Conservation (phyloP, 306 rosid genomes). For the Argentina anserina region DNA sequence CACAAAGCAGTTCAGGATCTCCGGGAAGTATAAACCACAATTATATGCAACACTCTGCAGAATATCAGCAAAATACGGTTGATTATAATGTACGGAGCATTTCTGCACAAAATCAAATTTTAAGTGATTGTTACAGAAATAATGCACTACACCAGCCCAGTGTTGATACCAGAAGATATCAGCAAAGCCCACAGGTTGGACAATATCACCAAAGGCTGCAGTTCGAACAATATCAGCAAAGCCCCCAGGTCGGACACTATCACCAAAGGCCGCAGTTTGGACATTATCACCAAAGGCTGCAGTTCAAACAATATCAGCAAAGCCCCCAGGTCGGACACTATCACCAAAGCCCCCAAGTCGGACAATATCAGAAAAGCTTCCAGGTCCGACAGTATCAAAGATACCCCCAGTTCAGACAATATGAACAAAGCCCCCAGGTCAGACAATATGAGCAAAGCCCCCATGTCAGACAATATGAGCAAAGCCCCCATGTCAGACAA, state of each 20-base stretch:
- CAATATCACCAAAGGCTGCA: conserved; percentile 25
- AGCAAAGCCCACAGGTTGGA: neutral
- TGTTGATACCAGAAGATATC: conserved; percentile 4
- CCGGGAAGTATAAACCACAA: conserved; percentile 24
- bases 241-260: neutral
- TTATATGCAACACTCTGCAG: conserved; percentile 12
- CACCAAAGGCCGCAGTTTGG: conserved; percentile 27
- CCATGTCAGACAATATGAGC: neutral
- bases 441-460: conserved; percentile 12
- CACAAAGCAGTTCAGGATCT: conserved; percentile 31
- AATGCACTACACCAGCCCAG: conserved; percentile 20
- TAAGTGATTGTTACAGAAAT: conserved; percentile 17
- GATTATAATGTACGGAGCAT: neutral
- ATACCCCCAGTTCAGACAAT: conserved; percentile 2
- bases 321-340: neutral
- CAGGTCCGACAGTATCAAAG: conserved; percentile 36
- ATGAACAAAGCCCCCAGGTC: conserved; percentile 23
- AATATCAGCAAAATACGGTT: neutral
- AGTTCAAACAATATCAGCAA: conserved; percentile 10
- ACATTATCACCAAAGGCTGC: neutral
- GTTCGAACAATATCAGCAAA: conserved; percentile 39
- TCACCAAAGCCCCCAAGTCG: neutral
- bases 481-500: neutral
- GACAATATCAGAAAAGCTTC: conserved; percentile 18
- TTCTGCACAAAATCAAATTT: conserved; percentile 10